Conservation (phyloP, 768 basidiomycete genomes). For the Xanthoconium purpureum region DNA sequence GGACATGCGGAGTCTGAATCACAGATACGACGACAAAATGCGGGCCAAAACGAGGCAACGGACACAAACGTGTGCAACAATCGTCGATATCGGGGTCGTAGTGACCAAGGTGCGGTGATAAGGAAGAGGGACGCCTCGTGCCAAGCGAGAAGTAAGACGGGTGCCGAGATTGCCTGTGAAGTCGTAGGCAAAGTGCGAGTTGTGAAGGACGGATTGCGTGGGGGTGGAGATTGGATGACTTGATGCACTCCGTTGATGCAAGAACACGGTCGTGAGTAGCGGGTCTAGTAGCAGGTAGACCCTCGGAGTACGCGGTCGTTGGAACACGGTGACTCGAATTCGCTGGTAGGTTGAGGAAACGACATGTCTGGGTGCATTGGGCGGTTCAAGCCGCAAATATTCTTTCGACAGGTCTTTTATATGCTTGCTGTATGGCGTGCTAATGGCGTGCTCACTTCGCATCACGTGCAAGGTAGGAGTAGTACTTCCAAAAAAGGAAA, state of each 20-base stretch:
- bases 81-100: background rate
- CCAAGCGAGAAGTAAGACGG: background rate
- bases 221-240: background rate
- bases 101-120: too few relatives aligned
- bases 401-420: slow-evolving; percentile 19
- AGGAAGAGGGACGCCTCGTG: too few relatives aligned
- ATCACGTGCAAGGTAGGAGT: slow-evolving; percentile 22
- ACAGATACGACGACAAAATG: background rate
- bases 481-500: background rate
- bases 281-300: background rate
- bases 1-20: slow-evolving; percentile 17
- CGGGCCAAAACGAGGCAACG: background rate
- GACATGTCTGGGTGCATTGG: too few relatives aligned
- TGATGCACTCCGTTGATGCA: background rate
- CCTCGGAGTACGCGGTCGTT: background rate
- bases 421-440: slow-evolving; percentile 10
- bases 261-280: background rate
- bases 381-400: background rate
- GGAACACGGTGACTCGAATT: background rate
- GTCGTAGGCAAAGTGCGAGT: background rate
- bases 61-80: background rate
- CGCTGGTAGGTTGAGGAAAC: background rate
- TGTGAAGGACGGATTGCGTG: background rate
- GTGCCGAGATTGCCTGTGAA: background rate
- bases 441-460: slow-evolving; percentile 33